Evolutionary conservation across 352 stramenopile species (phyloP).

Genomic region (Globisporangium sylvaticum): DNA sequence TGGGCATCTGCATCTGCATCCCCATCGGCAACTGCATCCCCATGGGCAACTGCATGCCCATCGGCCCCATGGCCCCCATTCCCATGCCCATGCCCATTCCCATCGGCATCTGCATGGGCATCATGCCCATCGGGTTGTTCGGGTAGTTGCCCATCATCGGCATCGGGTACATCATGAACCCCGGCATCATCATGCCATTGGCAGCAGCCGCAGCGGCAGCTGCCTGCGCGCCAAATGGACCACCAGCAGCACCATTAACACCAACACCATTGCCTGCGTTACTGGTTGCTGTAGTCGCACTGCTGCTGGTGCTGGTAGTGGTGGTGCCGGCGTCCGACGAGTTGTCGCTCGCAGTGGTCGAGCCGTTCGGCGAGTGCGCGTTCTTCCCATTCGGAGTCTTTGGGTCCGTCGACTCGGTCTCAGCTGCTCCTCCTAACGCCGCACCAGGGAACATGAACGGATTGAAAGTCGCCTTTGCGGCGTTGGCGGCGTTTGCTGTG

Average conservation of each 20-base stretch:
- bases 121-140: conserved; percentile 35
- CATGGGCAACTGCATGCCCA: conserved; percentile 46
- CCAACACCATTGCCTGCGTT: not conserved
- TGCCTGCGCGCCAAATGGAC: conserved; percentile 14
- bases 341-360: conserved; percentile 13
- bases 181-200: conserved; percentile 69
- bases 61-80: conserved; percentile 13
- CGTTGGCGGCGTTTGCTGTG: conserved; percentile 1
- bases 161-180: conserved; percentile 83
- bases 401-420: not conserved
- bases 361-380: conserved; percentile 12
- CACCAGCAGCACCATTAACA: not conserved
- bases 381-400: not conserved
- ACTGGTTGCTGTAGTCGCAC: not conserved
- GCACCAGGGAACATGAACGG: conserved; percentile 7
- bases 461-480: not conserved
- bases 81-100: conserved; percentile 31
- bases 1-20: conserved; percentile 30
- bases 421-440: not conserved
- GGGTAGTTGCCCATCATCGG: conserved; percentile 72
- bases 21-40: conserved; percentile 31
- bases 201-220: not conserved
- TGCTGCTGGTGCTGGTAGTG: conserved; percentile 10
- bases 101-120: conserved; percentile 33
- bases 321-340: conserved; percentile 7